Evolutionary conservation across 2,329 filamentous ascomycete species (phyloP), one percentile per base, ranked within the genome.

Genomic region (Colletotrichum sp.): DNA sequence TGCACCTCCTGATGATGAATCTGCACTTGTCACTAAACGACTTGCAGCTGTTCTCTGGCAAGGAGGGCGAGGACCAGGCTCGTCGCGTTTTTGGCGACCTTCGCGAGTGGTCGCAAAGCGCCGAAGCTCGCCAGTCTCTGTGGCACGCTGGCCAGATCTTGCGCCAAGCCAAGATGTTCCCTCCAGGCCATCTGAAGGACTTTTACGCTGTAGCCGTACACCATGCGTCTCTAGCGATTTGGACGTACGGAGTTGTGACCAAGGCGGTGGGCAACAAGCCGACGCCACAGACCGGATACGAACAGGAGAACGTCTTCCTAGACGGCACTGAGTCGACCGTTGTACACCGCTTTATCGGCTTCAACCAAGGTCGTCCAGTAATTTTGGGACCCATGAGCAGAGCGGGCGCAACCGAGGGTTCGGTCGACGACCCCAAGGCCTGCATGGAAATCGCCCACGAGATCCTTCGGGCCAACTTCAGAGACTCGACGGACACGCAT

Each of bases 111-210:
- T 88, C 87, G 1, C 86, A 87, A 39, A 92, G 87, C 52, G 80
- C 85, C 2, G 88, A 91, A 26, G 89, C 92, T 9, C 87, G 92
- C 32, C 89, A 90, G 76, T 90, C 92, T 12, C 81, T 94, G 1
- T 95, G 91, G 90, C 92, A 93, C 78, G 93, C 93, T 2, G 93
- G 92, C 0, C 93, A 94, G 81, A 88, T 94, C 2, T 81, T 95
- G 7, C 89, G 92, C 9, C 89, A 90, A 55, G 93, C 92, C 3
- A 90, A 89, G 79, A 76, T 84, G 64, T 89, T 93, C 64, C 88
- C 91, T 0, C 81, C 85, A 3, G 87, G 88, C 0, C 86, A 89
- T 13, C 82, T 95, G 5, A 90, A 91, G 59, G 92, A 93, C 77
- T 95, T 95, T 81, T 90, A 92, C 77, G 92, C 93, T 1, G 90